Conservation (phyloP, 129 eudicot species). For the Calendula officinalis region DNA sequence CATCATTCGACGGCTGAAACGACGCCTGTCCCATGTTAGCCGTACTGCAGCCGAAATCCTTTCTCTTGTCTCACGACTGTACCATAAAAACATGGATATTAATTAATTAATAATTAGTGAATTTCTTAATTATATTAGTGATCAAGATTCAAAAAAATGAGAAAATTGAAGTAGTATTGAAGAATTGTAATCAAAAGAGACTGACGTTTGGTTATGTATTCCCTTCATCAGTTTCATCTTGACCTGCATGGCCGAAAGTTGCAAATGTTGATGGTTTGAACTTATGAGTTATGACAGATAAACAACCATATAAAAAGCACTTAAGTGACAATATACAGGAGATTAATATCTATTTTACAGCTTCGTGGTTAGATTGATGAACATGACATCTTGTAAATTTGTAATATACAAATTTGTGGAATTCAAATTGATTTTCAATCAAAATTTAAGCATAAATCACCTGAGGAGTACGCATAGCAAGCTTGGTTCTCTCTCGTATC, state of each 20-base stretch:
- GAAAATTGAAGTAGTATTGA: slow-evolving; percentile 6
- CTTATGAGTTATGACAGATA: slow-evolving; percentile 3
- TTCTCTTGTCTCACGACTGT: slow-evolving; percentile 66
- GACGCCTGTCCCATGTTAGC: slow-evolving; percentile 65
- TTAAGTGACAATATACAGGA: background rate
- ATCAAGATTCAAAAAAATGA: background rate
- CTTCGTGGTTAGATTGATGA: background rate
- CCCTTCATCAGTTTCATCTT: slow-evolving; percentile 65
- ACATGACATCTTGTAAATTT: background rate
- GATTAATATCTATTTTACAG: background rate
- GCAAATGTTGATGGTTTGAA: background rate
- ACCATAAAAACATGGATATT: background rate
- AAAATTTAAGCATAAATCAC: slow-evolving; percentile 30
- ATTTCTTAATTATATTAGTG: background rate
- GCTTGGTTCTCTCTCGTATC: slow-evolving; percentile 76
- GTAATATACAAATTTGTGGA: background rate
- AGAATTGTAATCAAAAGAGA: slow-evolving; percentile 11
- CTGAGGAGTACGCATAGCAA: slow-evolving; percentile 95
- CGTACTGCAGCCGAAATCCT: slow-evolving; percentile 83
- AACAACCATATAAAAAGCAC: slow-evolving; percentile 5
- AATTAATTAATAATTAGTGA: slow-evolving; percentile 4
- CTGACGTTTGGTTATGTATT: slow-evolving; percentile 86
- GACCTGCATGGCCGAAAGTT: slow-evolving; percentile 44
- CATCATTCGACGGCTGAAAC: slow-evolving; percentile 49
- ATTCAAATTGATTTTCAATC: slow-evolving; percentile 5